Evolutionary conservation across 1,139 yeast species (phyloP).

Genomic region (Scheffersomyces parashehatae): DNA sequence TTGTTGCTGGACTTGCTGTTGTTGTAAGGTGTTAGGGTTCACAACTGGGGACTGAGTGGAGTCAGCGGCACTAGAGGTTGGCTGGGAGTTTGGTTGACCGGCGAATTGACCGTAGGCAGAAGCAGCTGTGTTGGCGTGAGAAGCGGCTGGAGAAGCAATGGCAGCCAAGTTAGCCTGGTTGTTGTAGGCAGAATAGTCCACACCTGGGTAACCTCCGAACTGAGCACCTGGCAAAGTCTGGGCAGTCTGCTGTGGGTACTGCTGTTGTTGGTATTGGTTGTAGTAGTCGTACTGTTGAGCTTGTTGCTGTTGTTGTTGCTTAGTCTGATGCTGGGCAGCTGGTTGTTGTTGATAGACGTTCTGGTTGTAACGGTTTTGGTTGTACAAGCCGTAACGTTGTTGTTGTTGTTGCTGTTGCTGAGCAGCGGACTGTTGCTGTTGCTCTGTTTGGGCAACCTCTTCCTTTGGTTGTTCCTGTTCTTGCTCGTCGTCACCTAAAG

Average conservation of each 20-base stretch:
- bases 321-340: constrained; percentile 13
- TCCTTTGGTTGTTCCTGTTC: constrained; percentile 17
- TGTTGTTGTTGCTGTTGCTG: constrained; percentile 7
- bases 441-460: constrained; percentile 11
- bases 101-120: constrained; percentile 25
- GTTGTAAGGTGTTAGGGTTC: constrained; percentile 28
- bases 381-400: constrained; percentile 16
- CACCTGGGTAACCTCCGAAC: constrained; percentile 47
- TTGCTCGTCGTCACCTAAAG: constrained; percentile 47
- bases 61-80: constrained; percentile 15
- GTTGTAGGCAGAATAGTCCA: constrained; percentile 44
- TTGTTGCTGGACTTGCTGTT: constrained; percentile 22
- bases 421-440: constrained; percentile 11
- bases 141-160: constrained; percentile 37
- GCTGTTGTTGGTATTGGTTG: constrained; percentile 41
- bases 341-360: constrained; percentile 18
- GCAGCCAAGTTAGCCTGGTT: constrained; percentile 31
- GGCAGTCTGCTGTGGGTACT: constrained; percentile 43
- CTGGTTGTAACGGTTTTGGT: constrained; percentile 22
- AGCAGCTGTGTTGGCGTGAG: constrained; percentile 29
- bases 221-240: constrained; percentile 42
- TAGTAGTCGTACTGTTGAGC: constrained; percentile 33
- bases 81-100: constrained; percentile 19
- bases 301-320: constrained; percentile 22
- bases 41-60: constrained; percentile 32